phyloP scores from a whole-genome alignment of 805 yeast species.

The Candida qinlingensis region DNA sequence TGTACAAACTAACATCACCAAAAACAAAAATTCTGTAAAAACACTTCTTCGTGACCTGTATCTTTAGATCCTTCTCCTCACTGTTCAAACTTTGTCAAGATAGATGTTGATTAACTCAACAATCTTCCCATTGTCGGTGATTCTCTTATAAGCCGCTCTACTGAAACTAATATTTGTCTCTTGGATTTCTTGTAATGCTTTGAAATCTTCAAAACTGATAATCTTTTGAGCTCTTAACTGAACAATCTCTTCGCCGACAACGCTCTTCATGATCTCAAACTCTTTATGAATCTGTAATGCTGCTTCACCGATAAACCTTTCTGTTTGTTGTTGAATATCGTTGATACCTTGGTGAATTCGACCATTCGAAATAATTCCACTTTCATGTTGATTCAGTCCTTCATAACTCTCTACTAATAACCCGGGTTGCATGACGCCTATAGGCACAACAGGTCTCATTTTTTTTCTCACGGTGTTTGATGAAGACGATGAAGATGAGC shows the following conservation, averaged over 20 bases:
- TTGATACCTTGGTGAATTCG: neutral
- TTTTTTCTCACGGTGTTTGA: conserved; percentile 1
- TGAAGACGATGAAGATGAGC: conserved; percentile 1
- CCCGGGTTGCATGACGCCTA: conserved; percentile 8
- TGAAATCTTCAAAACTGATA: conserved; percentile 17
- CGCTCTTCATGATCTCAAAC: conserved; percentile 18
- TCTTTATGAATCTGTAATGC: conserved; percentile 19
- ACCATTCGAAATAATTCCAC: neutral
- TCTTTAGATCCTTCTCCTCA: neutral
- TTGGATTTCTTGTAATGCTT: conserved; percentile 12
- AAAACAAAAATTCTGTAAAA: too few species aligned
- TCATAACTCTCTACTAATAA: conserved; percentile 8
- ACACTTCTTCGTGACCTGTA: too few species aligned
- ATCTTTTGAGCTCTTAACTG: conserved; percentile 15
- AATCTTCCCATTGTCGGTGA: conserved; percentile 16
- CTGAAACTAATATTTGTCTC: conserved; percentile 17
- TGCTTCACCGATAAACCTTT: conserved; percentile 18
- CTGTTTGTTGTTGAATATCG: neutral
- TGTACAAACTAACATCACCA: too few species aligned
- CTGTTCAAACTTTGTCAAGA: conserved; percentile 9
- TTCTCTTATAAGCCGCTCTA: conserved; percentile 20
- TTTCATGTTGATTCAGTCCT: neutral
- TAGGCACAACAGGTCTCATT: conserved; percentile 3
- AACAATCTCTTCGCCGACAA: conserved; percentile 17
- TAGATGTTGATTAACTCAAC: conserved; percentile 19